Evolutionary conservation across 75 land plant genomes (phyloP), one percentile per base, ranked within the genome.

Genomic region (Ceratopteris richardii): DNA sequence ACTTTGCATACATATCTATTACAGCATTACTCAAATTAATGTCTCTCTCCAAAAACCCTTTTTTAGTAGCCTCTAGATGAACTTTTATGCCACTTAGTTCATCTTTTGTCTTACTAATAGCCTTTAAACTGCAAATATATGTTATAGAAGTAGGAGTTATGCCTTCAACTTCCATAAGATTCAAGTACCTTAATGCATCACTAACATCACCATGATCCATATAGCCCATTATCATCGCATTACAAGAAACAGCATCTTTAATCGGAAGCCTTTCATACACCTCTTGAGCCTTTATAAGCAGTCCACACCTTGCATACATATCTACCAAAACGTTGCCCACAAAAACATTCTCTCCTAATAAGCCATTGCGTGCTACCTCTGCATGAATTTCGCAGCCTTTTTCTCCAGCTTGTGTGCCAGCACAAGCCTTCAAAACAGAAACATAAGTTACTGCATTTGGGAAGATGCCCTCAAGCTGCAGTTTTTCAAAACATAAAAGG

Each of bases 281-380:
- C 21, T 51, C 16, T 44, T 36, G 33, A 9, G 75, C 59, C 22
- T 23, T 47, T 9, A 64, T 76, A 6, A 76, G 37, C 33, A 44
- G 51, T 29, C 79, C 73, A 62, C 68, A 63, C 27, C 75, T 76
- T 39, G 63, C 71, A 50, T 79, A 79, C 85, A 82, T 79, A 56
- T 76, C 59, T 13, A 82, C 37, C 56, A 82, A 59, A 25, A 82
- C 76, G 72, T 74, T 82, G 1, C 51, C 67, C n/a, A 82, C 68
- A 46, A 56, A 76, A 23, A 62, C 51, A 58, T 80, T 72, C 4
- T 46, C 22, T 21, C 17, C 50, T n/a, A 46, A 2, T 17, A 48
- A 29, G 5, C 55, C 60, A 44, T 17, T 31, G 25, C 62, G 62
- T 9, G 57, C 17, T 52, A 64, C 29, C 31, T 64, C 30, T n/a